Percentiles rank a stretch among this genome's conserved stretches.
Conservation (phyloP, 768 basidiomycete species). For the Gloeopeniophorella convolvens region DNA sequence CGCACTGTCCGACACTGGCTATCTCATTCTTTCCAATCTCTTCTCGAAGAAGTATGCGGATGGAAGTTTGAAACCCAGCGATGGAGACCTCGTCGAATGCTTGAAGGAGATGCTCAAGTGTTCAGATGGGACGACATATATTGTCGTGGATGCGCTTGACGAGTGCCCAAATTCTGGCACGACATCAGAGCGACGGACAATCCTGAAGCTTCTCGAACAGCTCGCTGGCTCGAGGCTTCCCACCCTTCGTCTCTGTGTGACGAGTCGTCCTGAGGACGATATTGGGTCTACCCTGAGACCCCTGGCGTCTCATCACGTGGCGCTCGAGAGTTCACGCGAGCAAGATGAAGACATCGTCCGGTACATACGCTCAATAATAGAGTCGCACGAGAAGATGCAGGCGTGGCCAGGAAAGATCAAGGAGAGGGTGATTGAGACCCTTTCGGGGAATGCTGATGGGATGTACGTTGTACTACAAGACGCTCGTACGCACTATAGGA, state of each 20-base stretch:
- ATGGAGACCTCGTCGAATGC: too few relatives aligned
- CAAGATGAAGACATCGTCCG: not conserved
- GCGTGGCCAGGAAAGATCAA: too few relatives aligned
- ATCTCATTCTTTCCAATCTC: not conserved
- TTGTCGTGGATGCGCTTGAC: not conserved
- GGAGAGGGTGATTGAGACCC: not conserved
- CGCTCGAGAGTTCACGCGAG: not conserved
- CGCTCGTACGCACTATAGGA: too few relatives aligned
- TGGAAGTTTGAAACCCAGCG: not conserved
- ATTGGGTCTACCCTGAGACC: not conserved
- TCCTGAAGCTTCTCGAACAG: not conserved
- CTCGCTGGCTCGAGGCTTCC: not conserved
- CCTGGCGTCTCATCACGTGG: not conserved
- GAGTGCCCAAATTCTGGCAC: too few relatives aligned
- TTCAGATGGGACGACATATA: not conserved
- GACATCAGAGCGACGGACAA: not conserved
- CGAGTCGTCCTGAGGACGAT: too few relatives aligned
- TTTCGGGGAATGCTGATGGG: too few relatives aligned
- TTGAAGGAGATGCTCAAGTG: too few relatives aligned
- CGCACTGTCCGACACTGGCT: not conserved
- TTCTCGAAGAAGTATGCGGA: not conserved
- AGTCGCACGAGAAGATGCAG: too few relatives aligned
- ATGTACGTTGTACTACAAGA: too few relatives aligned
- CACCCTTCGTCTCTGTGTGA: not conserved
- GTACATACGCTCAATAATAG: too few relatives aligned